Evolutionary conservation across 257 asterid genomes (phyloP).

Genomic region (Solanum medicagineum): DNA sequence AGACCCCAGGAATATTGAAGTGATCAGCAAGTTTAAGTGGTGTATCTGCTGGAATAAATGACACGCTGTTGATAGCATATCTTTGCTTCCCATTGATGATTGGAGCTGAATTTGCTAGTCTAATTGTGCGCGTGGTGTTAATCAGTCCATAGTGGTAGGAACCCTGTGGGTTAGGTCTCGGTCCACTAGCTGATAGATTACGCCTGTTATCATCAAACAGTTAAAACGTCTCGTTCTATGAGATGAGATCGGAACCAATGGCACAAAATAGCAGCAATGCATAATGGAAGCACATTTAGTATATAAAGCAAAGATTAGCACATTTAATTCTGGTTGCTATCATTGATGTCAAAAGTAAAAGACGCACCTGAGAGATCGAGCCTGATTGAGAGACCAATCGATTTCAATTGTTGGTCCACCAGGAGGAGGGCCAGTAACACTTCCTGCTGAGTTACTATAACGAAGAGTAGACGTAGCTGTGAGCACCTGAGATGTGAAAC

Average conservation of each 20-base stretch:
- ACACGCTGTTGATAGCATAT: constrained; percentile 20
- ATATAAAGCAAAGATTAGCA: not conserved
- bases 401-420: constrained; percentile 21
- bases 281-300: not conserved
- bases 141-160: constrained; percentile 23
- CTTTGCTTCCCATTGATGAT: constrained; percentile 17
- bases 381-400: constrained; percentile 22
- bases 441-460: constrained; percentile 16
- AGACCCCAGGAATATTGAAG: constrained; percentile 19
- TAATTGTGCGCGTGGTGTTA: constrained; percentile 16
- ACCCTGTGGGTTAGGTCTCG: constrained; percentile 26
- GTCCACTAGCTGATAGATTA: constrained; percentile 24
- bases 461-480: constrained; percentile 12
- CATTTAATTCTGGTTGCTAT: not conserved
- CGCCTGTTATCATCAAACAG: constrained; percentile 2
- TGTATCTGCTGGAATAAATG: constrained; percentile 18
- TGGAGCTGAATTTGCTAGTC: constrained; percentile 15
- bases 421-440: constrained; percentile 17
- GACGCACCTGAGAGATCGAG: constrained; percentile 11
- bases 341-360: not conserved
- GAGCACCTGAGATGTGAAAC: constrained; percentile 18
- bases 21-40: constrained; percentile 30
- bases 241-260: not conserved
- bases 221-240: not conserved
- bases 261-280: not conserved